Base-by-base conservation (phyloP, 192 early-diverging fungal species). In the Entomortierella parvispora region DNA sequence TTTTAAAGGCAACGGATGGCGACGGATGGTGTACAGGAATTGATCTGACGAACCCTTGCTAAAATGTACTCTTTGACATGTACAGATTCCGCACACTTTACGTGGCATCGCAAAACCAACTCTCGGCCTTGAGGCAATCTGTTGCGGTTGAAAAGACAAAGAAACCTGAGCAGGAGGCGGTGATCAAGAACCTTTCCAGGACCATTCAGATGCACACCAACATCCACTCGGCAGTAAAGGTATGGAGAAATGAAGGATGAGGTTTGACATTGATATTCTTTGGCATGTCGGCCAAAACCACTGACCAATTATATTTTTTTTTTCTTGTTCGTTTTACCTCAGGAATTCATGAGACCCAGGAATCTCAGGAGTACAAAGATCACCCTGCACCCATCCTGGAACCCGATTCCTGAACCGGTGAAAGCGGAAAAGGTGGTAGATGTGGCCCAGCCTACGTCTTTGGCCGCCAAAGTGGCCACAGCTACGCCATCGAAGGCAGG, bases 341-440 rank as follows among this genome's bases (percentile, higher is more conserved):
- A 77, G 74, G 74, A 77, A 43, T 68, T 68, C n/a, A 29, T 77
- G 55, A 77, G 64, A 40, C 74, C 74, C 18, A 58, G 46, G 56
- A 52, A 50, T 23, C 23, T 59, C 26, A 40, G 70, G 48, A 59
- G 28, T 26, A 68, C 60, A 23, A 55, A 64, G 22, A n/a, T 42
- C 25, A 25, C 11, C 5, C 48, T 68, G 32, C 50, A 50, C 46
- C 74, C 74, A 2, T 77, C 74, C 1, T 77, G 74, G 74, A 64
- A 45, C 10, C 59, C 64, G 20, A 7, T 49, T 9, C 59, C 65
- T 17, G 63, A 65, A 4, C 1, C 47, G 18, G 31, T 15, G 15
- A 28, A 29, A 31, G 17, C 26, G 3, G 29, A 3, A 2, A 31
- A 25, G 6, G 25, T 26, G 3, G 29, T 22, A 17, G 6, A 5